Evolutionary conservation across 441 rosid species (phyloP), one percentile per base, ranked within the genome.

Genomic region (Biscutella laevigata): DNA sequence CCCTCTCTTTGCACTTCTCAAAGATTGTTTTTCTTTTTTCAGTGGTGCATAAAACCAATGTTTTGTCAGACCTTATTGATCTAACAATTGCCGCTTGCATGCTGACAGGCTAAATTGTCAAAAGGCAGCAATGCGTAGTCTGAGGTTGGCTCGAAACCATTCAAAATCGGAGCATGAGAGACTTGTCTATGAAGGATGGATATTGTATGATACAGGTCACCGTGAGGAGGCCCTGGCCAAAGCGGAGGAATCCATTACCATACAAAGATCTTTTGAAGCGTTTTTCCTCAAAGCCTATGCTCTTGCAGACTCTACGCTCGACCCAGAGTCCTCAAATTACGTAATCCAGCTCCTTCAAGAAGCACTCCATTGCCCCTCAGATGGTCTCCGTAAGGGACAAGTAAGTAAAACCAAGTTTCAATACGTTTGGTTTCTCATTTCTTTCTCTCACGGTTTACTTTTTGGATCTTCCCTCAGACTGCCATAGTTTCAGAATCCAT

Each of bases 171-270:
- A 83, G 69, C 84, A 86, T 59, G 99, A 94, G 74, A 80, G 78
- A 70, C 96, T 89, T 12, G 94, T 94, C 29, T 94, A 94, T 37
- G 96, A 94, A 75, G 99, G 97, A 37, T 94, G 97, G 99, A 83
- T 94, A 57, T 47, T 84, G 60, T 94, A 86, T 53, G 99, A 89
- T 71, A 86, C 90, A 44, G 95, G 99, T 11, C 86, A 89, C 72
- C 86, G 91, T 0, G 95, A 86, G 69, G 99, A 94, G 73, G 97
- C 99, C 9, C 75, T 94, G 28, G 86, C 87, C 15, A 94, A 78
- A 79, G 97, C 97, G 0, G 97, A 89, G 77, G 80, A 81, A 62
- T 86, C 97, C 36, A 79, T 89, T 59, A 65, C 83, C 41, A 73
- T 77, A 27, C 95, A 83, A 63, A 84, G 99, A 68, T 94, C 99